A percentile compares a stretch with the other conserved stretches of the same genome.
These are phyloP conservation scores for Mucor saturninus DNA, from an alignment of 371 early-diverging fungal species.

Conservation along the genomic window DNA sequence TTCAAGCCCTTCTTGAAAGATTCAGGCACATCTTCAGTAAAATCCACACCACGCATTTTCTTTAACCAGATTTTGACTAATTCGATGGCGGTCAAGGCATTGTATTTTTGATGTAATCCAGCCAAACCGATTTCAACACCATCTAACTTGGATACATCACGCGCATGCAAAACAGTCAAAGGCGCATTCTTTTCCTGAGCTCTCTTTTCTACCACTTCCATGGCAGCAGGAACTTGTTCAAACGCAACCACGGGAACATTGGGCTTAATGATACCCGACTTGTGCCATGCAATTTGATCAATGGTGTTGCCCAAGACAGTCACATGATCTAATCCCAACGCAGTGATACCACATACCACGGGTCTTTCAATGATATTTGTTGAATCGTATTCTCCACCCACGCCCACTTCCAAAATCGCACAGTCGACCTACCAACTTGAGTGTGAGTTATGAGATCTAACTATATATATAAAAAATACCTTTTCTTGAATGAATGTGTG, in stretches of 20 bases:
- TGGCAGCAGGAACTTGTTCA: conserved; percentile 73
- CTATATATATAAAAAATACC: conserved; percentile 22
- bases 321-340: conserved; percentile 84
- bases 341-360: conserved; percentile 80
- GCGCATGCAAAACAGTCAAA: conserved; percentile 25
- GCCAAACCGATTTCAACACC: conserved; percentile 60
- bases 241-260: conserved; percentile 74
- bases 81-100: conserved; percentile 82
- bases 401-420: conserved; percentile 82
- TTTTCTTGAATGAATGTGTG: conserved; percentile 86
- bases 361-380: conserved; percentile 80
- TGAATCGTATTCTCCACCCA: conserved; percentile 87
- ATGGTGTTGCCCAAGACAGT: conserved; percentile 76
- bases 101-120: conserved; percentile 85
- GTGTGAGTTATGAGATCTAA: too few species aligned
- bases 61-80: conserved; percentile 71
- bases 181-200: conserved; percentile 68
- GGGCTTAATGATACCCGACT: conserved; percentile 88
- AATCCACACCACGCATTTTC: conserved; percentile 34
- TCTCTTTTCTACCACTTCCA: conserved; percentile 69
- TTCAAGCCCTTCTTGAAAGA: conserved; percentile 65
- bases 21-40: conserved; percentile 42
- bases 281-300: conserved; percentile 92
- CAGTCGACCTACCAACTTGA: conserved; percentile 62
- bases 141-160: conserved; percentile 20